Evolutionary conservation across 805 yeast species (phyloP).

Genomic region (Yamadazyma phyllophila): DNA sequence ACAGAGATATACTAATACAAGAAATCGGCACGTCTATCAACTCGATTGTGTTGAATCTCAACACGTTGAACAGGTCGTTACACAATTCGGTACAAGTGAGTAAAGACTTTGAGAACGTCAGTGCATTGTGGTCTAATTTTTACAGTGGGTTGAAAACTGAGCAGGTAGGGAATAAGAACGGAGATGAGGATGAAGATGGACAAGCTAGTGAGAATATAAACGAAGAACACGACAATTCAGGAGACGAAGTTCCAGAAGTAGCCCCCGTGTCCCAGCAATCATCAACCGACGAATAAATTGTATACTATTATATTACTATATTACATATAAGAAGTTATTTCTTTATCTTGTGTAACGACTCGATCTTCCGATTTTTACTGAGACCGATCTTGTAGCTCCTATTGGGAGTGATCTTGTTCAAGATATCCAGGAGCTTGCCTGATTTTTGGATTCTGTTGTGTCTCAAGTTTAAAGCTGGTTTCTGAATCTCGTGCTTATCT

Average conservation of each 20-base stretch:
- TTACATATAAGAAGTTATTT: conserved; percentile 1
- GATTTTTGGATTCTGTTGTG: conserved; percentile 1
- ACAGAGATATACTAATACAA: conserved; percentile 55
- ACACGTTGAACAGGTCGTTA: conserved; percentile 63
- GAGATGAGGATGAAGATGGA: neutral
- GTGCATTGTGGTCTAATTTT: conserved; percentile 67
- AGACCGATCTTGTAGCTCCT: conserved; percentile 10
- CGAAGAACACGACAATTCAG: neutral
- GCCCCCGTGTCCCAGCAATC: no score
- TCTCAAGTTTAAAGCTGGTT: neutral
- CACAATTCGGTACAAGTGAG: conserved; percentile 72
- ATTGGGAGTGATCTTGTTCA: conserved; percentile 9
- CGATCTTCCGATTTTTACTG: conserved; percentile 11
- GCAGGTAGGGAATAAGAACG: neutral
- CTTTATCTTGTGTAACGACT: conserved; percentile 14
- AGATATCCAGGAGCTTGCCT: conserved; percentile 9
- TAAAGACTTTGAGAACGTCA: conserved; percentile 68
- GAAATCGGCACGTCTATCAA: conserved; percentile 61
- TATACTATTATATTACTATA: neutral
- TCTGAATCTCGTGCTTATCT: neutral
- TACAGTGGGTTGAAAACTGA: conserved; percentile 49
- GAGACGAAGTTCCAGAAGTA: neutral
- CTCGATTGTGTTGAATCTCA: conserved; percentile 60
- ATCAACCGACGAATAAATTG: no score
- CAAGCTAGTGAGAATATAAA: neutral